A percentile compares a stretch with the other conserved stretches of the same genome.
These are phyloP conservation scores for Aspergillus ibericus DNA, from an alignment of 2,329 filamentous ascomycete genomes.

Conservation along the genomic window DNA sequence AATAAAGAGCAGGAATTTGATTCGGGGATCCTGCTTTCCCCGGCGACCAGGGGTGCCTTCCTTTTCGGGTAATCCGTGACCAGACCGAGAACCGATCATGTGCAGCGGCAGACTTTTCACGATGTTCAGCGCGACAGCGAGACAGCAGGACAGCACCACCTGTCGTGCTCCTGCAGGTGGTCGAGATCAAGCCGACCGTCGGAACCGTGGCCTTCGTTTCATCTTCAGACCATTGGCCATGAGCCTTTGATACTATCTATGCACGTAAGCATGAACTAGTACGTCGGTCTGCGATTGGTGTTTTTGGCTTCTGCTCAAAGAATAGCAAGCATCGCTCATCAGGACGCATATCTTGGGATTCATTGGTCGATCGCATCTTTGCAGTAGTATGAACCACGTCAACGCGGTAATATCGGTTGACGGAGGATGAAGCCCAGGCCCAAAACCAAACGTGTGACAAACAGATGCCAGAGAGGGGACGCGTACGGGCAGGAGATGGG, in stretches of 20 bases:
- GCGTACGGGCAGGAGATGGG: not conserved
- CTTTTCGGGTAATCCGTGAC: conserved; percentile 15
- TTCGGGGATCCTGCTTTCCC: not conserved
- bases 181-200: not conserved
- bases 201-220: not conserved
- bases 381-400: not conserved
- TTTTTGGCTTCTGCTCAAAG: not conserved
- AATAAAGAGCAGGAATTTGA: too few species aligned
- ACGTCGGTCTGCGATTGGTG: not conserved
- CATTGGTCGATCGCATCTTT: not conserved
- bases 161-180: not conserved
- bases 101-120: conserved; percentile 11
- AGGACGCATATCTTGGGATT: not conserved
- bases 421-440: not conserved
- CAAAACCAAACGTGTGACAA: not conserved
- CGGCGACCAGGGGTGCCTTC: conserved; percentile 11
- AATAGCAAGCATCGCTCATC: not conserved
- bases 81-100: conserved; percentile 12
- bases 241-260: not conserved
- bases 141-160: too few species aligned
- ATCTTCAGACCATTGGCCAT: not conserved
- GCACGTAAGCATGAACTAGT: not conserved
- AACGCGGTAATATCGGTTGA: not conserved
- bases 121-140: not conserved
- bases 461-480: not conserved